Percentiles rank a stretch among this genome's conserved stretches.
phyloP scores from a whole-genome alignment of 2,329 filamentous ascomycete genomes.

The Aspergillus sp. region DNA sequence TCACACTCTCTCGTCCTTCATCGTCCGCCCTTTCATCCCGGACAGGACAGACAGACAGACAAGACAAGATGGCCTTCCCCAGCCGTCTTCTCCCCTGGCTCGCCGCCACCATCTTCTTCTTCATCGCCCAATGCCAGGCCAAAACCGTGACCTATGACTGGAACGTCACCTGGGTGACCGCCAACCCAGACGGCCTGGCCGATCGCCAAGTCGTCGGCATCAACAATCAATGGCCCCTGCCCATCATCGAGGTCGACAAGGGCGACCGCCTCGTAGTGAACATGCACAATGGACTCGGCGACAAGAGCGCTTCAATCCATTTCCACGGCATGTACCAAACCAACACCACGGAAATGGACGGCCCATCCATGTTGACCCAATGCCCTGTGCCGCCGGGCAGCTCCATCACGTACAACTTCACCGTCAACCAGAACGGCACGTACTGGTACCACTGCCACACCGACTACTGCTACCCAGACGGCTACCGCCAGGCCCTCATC shows the following conservation, averaged over 20 bases:
- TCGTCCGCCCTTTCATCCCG: no score
- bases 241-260: constrained; percentile 70
- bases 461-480: constrained; percentile 66
- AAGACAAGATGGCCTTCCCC: neutral
- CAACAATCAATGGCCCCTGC: constrained; percentile 74
- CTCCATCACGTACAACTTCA: constrained; percentile 68
- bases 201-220: constrained; percentile 65
- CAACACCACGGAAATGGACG: constrained; percentile 74
- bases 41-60: neutral
- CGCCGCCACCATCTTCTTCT: neutral
- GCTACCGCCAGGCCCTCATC: constrained; percentile 66
- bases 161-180: constrained; percentile 57
- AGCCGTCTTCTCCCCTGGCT: neutral
- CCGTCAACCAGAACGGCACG: constrained; percentile 57
- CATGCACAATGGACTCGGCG: constrained; percentile 66
- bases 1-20: neutral
- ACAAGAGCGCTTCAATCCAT: constrained; percentile 67
- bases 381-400: constrained; percentile 65
- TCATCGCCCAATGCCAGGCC: constrained; percentile 1
- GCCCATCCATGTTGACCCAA: constrained; percentile 66
- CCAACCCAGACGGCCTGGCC: constrained; percentile 56
- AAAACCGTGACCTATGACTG: constrained; percentile 50
- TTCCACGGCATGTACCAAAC: constrained; percentile 80
- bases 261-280: constrained; percentile 72
- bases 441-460: constrained; percentile 72